These are phyloP conservation scores for Podospora didyma DNA, from an alignment of 495 filamentous ascomycete genomes.

Conservation along the genomic window DNA sequence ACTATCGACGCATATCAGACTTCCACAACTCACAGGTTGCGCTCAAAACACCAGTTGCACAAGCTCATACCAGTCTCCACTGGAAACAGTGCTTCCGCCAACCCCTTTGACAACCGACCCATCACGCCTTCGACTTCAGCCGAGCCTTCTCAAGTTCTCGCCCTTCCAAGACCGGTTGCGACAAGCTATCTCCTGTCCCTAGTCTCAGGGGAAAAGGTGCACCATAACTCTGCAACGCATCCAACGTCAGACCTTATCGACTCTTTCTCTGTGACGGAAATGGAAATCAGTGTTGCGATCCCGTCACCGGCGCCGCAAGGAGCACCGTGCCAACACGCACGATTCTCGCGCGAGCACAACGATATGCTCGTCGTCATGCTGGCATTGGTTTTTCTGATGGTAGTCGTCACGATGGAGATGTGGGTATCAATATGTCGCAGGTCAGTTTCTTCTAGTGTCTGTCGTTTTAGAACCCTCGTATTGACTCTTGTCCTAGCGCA, in stretches of 20 bases:
- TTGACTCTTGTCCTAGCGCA: conserved; percentile 1
- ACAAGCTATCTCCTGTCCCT: conserved; percentile 17
- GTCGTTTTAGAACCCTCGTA: not conserved
- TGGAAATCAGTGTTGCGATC: conserved; percentile 12
- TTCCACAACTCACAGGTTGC: not conserved
- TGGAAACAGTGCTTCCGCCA: conserved; percentile 11
- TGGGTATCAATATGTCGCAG: conserved; percentile 29
- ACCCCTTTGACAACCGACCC: conserved; percentile 23
- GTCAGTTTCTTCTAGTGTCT: conserved; percentile 15
- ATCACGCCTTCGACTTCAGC: conserved; percentile 9
- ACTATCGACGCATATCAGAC: not conserved
- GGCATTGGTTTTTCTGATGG: conserved; percentile 28
- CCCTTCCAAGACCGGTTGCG: conserved; percentile 6
- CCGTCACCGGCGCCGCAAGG: not conserved
- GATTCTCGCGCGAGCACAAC: conserved; percentile 27
- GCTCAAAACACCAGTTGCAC: not conserved
- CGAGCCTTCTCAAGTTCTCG: conserved; percentile 11
- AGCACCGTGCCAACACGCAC: conserved; percentile 11
- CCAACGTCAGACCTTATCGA: conserved; percentile 4
- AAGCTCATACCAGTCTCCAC: conserved; percentile 3
- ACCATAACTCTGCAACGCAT: not conserved
- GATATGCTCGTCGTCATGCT: conserved; percentile 37
- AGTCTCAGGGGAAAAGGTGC: not conserved
- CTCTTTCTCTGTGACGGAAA: conserved; percentile 7
- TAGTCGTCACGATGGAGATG: conserved; percentile 33